phyloP scores from a whole-genome alignment of 31 red algal species.

The Porphyra umbilicalis region DNA sequence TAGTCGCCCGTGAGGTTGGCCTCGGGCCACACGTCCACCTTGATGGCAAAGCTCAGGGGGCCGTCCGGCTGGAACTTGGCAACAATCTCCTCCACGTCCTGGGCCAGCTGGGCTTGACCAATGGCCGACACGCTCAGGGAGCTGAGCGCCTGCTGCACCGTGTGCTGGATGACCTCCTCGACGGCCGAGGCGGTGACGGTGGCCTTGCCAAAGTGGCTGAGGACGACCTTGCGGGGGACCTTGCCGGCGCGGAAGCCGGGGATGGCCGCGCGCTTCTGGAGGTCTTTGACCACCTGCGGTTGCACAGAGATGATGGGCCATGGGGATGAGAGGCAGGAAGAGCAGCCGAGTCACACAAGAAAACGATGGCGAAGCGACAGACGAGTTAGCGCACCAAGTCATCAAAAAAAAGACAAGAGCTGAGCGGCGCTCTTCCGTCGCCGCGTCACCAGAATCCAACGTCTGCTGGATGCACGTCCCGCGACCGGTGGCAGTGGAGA shows the following conservation, averaged over 20 bases:
- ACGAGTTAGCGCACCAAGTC: neutral
- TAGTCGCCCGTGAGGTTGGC: conserved; percentile 52
- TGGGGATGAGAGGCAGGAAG: neutral
- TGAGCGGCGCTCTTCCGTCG: no score
- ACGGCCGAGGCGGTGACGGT: conserved; percentile 57
- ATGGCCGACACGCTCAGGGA: conserved; percentile 53
- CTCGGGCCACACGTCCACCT: conserved; percentile 91
- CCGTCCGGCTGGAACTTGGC: conserved; percentile 37
- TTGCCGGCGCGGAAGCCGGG: conserved; percentile 90
- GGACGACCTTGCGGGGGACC: conserved; percentile 70
- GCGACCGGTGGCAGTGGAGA: neutral
- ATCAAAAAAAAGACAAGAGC: no score
- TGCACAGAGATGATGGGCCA: neutral
- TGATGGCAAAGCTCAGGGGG: conserved; percentile 65
- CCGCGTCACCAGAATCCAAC: no score
- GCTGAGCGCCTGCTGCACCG: conserved; percentile 55
- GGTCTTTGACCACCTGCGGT: conserved; percentile 32
- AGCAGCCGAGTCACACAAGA: neutral
- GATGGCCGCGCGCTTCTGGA: conserved; percentile 48
- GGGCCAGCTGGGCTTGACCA: conserved; percentile 42
- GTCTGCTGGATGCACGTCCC: no score
- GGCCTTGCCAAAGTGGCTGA: conserved; percentile 82
- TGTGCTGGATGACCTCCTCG: conserved; percentile 80
- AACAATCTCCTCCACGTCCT: conserved; percentile 62
- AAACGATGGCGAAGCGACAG: neutral